These are phyloP conservation scores for Iberis pinnata DNA, from an alignment of 345 rosid genomes.

Conservation along the genomic window DNA sequence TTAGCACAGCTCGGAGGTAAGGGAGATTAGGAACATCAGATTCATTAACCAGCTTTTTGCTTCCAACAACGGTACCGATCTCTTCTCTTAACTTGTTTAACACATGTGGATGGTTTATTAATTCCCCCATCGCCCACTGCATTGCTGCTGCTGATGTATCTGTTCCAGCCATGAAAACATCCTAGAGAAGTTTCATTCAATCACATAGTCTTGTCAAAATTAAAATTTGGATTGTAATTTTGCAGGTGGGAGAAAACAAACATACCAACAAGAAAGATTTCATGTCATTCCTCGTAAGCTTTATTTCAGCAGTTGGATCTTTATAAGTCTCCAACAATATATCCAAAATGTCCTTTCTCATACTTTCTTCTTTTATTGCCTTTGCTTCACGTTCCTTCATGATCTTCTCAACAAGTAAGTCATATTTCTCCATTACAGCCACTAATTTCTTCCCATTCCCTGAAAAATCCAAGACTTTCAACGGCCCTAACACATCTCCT, in stretches of 20 bases:
- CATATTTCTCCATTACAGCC: conserved; percentile 39
- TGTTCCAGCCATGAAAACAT: conserved; percentile 42
- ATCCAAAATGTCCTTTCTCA: conserved; percentile 28
- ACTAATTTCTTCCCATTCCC: conserved; percentile 49
- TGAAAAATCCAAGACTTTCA: conserved; percentile 47
- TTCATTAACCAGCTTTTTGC: conserved; percentile 34
- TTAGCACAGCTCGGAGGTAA: conserved; percentile 40
- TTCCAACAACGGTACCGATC: conserved; percentile 33
- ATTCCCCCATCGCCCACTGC: conserved; percentile 54
- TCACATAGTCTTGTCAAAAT: not conserved
- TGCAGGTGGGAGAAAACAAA: conserved; percentile 38
- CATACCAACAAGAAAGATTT: conserved; percentile 60
- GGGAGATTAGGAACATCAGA: conserved; percentile 31
- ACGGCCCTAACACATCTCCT: conserved; percentile 63
- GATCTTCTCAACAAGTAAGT: conserved; percentile 43
- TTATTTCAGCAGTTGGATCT: conserved; percentile 45
- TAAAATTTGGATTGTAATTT: conserved; percentile 25
- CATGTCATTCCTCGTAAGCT: conserved; percentile 47
- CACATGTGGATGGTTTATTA: conserved; percentile 36
- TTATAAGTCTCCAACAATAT: conserved; percentile 29
- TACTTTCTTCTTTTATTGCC: conserved; percentile 4
- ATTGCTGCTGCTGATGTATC: conserved; percentile 47
- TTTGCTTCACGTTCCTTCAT: conserved; percentile 50
- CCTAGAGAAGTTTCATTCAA: conserved; percentile 21
- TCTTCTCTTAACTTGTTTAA: conserved; percentile 38